Conservation (phyloP, 2,329 filamentous ascomycete genomes). For the Blumeriella jaapii region DNA sequence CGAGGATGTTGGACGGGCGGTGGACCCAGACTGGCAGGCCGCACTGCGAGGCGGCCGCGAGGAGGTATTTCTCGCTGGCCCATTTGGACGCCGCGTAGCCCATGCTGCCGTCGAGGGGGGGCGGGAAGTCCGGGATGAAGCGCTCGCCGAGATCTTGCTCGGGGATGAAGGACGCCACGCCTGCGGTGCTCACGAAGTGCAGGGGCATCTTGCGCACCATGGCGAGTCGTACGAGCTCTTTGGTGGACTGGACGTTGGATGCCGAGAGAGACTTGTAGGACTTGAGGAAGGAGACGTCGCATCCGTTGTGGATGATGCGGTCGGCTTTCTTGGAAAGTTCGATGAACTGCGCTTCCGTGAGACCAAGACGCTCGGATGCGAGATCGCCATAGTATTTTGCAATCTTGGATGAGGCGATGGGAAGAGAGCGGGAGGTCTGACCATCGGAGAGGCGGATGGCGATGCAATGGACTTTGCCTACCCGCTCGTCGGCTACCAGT, state of each 20-base stretch:
- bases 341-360: constrained; percentile 24
- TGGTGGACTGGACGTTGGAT: constrained; percentile 29
- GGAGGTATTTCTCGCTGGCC: constrained; percentile 27
- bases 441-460: constrained; percentile 27
- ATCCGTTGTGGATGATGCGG: constrained; percentile 43
- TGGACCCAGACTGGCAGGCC: constrained; percentile 11
- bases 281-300: constrained; percentile 31
- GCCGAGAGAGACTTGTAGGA: constrained; percentile 28
- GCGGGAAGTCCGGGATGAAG: constrained; percentile 5
- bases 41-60: constrained; percentile 12
- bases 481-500: constrained; percentile 26
- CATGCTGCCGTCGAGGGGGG: constrained; percentile 7
- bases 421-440: constrained; percentile 2
- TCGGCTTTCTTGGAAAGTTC: constrained; percentile 27
- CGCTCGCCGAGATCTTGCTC: constrained; percentile 5
- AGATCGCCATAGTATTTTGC: constrained; percentile 30
- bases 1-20: constrained; percentile 10
- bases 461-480: constrained; percentile 34
- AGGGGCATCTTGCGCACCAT: constrained; percentile 25
- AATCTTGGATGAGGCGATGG: constrained; percentile 17
- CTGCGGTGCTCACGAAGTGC: constrained; percentile 29
- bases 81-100: constrained; percentile 29
- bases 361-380: constrained; percentile 28
- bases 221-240: constrained; percentile 27
- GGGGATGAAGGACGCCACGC: constrained; percentile 6